phyloP scores from a whole-genome alignment of 1,284 basidiomycete species.

The Boletus nobilissimus region DNA sequence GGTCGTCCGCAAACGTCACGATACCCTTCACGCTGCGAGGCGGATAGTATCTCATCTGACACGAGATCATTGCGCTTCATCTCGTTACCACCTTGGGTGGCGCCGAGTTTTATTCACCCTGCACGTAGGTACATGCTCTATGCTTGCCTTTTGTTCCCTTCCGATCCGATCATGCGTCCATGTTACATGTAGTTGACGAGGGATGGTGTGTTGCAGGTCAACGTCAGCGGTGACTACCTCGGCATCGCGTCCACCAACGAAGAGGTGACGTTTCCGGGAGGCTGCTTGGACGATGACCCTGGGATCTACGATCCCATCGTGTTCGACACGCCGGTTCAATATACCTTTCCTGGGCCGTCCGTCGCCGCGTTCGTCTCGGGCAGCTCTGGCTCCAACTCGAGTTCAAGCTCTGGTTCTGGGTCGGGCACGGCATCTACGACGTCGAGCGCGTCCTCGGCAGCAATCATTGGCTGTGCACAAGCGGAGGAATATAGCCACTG shows the following conservation, averaged over 20 bases:
- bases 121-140: conserved; percentile 45
- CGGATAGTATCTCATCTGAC: conserved; percentile 63
- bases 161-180: neutral
- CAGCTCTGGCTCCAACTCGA: conserved; percentile 18
- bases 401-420: conserved; percentile 14
- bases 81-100: conserved; percentile 59
- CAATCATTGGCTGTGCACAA: conserved; percentile 34
- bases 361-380: conserved; percentile 55
- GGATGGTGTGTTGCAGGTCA: conserved; percentile 54
- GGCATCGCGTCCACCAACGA: conserved; percentile 56
- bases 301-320: conserved; percentile 64
- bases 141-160: neutral
- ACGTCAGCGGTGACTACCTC: conserved; percentile 60
- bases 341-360: conserved; percentile 63
- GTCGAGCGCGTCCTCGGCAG: conserved; percentile 29
- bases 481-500: conserved; percentile 30
- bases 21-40: conserved; percentile 55
- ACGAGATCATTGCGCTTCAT: conserved; percentile 77
- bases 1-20: conserved; percentile 48
- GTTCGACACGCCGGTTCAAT: conserved; percentile 50
- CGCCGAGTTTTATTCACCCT: conserved; percentile 80
- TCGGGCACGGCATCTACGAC: neutral
- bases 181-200: neutral
- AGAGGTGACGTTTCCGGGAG: conserved; percentile 73
- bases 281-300: conserved; percentile 69